Evolutionary conservation across 169 alveolate species (phyloP).

Genomic region (Plasmodium cynomolgi): DNA sequence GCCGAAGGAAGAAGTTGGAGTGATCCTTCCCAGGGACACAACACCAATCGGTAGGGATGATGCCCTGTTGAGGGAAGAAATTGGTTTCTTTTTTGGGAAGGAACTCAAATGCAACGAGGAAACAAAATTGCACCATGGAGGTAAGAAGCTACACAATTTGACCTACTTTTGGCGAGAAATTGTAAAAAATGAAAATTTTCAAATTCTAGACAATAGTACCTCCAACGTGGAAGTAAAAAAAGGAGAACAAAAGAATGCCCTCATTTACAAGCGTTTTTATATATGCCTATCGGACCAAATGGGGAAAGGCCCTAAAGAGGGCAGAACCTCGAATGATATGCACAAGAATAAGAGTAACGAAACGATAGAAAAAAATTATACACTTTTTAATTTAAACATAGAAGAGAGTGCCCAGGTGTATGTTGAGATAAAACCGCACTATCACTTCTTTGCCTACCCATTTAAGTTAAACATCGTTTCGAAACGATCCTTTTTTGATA

Average conservation of each 20-base stretch:
- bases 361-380: background rate
- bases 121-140: background rate
- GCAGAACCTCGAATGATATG: background rate
- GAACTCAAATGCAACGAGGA: constrained; percentile 5
- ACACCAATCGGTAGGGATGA: background rate
- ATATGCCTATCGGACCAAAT: background rate
- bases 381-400: background rate
- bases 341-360: background rate
- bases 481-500: constrained; percentile 5
- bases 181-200: background rate
- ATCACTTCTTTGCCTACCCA: constrained; percentile 50
- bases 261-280: constrained; percentile 22
- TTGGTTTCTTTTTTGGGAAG: background rate
- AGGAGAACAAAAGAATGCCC: background rate
- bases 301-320: background rate
- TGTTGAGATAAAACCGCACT: constrained; percentile 58
- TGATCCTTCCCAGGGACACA: background rate
- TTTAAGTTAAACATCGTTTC: constrained; percentile 2
- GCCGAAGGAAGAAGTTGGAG: background rate
- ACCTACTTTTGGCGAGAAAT: background rate
- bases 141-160: background rate
- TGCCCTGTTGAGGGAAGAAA: background rate
- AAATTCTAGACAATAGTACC: background rate
- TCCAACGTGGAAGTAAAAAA: background rate
- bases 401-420: constrained; percentile 10